Evolutionary conservation across 805 yeast genomes (phyloP), one percentile per base, ranked within the genome.

Genomic region (Sugiyamaella boreocaroliniensis): DNA sequence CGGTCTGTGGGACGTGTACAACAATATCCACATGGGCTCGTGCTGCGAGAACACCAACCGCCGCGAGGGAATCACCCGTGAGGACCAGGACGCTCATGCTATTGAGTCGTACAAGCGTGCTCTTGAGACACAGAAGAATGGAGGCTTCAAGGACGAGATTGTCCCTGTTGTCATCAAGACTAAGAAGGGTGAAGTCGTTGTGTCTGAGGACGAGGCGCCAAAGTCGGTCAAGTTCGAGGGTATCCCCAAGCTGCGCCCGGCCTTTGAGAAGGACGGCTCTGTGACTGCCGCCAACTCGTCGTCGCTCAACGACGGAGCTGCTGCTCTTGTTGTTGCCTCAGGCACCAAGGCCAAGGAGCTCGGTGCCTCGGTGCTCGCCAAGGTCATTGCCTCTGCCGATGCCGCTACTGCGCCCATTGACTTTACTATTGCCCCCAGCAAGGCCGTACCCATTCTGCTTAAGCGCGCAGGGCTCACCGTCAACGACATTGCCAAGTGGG

Each of bases 241-340:
- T 69, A 71, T 90, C 61, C 80, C 77, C 66, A 56, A 81, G 51
- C 93, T 96, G 26, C 81, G 95, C 74, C 85, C 97, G 46, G 97
- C 86, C 20, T 90, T 90, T 79, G 86, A 85, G 69, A 84, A 81
- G 71, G 92, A 87, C 64, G 97, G 98, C 67, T 87, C 97, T 29
- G 96, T 90, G 54, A 90, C 97, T 42, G 97, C 95, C 29, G 95
- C 96, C 60, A 90, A 90, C 66, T 95, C 97, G 29, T 88, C 96
- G 37, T 86, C 92, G 65, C 76, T 90, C 63, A 90, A 89, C 69
- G 98, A 90, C 68, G 98, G 98, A 72, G 97, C 89, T 68, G 95
- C 97, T 53, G 97, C 97, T 45, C 76, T 92, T 42, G 77, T 92
- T 26, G 75, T 90, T 61, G 92, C 89, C 49, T 84, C 95, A 51